Conservation (phyloP, 2,329 filamentous ascomycete genomes). For the Colletotrichum karsti region DNA sequence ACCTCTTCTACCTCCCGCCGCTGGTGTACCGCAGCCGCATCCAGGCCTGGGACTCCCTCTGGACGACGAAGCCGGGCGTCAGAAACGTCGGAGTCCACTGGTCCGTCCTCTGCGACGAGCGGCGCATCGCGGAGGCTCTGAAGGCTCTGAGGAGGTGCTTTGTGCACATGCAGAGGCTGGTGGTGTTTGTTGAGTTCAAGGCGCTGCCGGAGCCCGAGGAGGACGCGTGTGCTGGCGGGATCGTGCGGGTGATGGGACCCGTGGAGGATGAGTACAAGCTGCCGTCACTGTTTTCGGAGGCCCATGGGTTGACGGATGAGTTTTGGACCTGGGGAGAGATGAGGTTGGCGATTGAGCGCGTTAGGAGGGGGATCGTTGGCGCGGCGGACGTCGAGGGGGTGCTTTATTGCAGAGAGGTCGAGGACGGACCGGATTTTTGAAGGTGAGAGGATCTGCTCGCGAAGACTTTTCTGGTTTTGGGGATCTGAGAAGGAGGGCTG, state of each 20-base stretch:
- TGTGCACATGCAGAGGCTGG: neutral
- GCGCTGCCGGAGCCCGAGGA: conserved; percentile 16
- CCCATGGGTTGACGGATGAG: conserved; percentile 14
- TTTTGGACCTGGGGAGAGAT: conserved; percentile 27
- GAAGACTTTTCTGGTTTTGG: neutral
- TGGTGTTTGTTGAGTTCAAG: conserved; percentile 20
- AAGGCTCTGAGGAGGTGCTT: conserved; percentile 3
- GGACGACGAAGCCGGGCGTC: conserved; percentile 22
- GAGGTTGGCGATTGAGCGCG: conserved; percentile 1
- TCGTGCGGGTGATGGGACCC: neutral
- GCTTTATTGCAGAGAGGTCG: conserved; percentile 18
- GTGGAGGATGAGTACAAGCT: conserved; percentile 11
- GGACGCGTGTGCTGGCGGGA: neutral
- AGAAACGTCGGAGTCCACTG: conserved; percentile 19
- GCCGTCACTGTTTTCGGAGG: conserved; percentile 12
- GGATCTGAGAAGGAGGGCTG: neutral
- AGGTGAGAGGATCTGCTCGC: too few species aligned
- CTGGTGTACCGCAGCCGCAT: conserved; percentile 18
- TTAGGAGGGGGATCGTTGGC: neutral
- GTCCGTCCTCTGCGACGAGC: conserved; percentile 21
- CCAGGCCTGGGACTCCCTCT: conserved; percentile 19
- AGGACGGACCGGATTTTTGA: neutral
- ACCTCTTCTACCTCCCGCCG: conserved; percentile 23
- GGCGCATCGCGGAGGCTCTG: conserved; percentile 17
- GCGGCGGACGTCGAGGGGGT: conserved; percentile 8